Percentiles rank a stretch among this genome's conserved stretches.
Conservation (phyloP, 2,329 filamentous ascomycete species). For the Exophiala viscosa region DNA sequence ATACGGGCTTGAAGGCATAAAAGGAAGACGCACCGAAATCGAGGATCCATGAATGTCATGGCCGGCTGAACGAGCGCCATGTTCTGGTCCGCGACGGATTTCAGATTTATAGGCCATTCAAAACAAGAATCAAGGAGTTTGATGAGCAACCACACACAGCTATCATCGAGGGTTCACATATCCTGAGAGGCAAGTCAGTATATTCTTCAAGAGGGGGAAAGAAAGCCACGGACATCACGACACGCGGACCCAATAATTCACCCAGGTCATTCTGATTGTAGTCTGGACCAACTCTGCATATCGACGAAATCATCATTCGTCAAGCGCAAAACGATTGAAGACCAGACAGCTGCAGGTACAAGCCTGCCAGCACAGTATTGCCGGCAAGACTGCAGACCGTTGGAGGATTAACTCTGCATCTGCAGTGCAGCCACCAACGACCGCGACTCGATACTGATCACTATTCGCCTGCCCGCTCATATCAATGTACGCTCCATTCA, state of each 20-base stretch:
- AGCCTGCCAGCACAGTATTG: conserved; percentile 1
- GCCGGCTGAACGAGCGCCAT: conserved; percentile 17
- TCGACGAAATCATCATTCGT: conserved; percentile 16
- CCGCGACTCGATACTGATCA: conserved; percentile 5
- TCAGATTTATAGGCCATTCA: neutral
- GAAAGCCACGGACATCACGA: conserved; percentile 1
- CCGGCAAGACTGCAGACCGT: conserved; percentile 16
- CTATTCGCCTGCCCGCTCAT: neutral
- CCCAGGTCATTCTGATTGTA: conserved; percentile 9
- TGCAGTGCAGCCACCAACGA: conserved; percentile 18
- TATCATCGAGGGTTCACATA: neutral
- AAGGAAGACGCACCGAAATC: neutral
- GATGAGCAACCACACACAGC: neutral
- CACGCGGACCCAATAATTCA: conserved; percentile 2
- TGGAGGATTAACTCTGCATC: conserved; percentile 7
- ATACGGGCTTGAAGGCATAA: neutral
- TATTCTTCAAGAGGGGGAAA: conserved; percentile 3
- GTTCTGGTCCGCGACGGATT: conserved; percentile 18
- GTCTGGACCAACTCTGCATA: conserved; percentile 15
- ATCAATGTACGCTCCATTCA: conserved; percentile 1
- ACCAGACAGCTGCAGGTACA: conserved; percentile 20
- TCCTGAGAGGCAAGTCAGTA: neutral
- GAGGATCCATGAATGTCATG: conserved; percentile 8
- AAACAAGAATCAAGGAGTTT: conserved; percentile 2
- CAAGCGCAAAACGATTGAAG: conserved; percentile 9